Conservation (phyloP, 1,139 yeast species). For the Pichia terricola region DNA sequence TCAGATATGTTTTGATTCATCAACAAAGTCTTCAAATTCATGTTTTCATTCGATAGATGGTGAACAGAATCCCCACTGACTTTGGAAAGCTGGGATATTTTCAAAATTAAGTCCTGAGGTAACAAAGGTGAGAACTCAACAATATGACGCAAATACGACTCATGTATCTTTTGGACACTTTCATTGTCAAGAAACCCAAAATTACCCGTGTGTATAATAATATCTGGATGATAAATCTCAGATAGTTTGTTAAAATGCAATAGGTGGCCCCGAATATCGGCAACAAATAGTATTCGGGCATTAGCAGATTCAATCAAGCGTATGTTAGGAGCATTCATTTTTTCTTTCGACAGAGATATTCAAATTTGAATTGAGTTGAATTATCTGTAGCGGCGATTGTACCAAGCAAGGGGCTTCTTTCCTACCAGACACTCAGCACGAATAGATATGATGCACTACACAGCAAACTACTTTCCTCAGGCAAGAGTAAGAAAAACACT, state of each 20-base stretch:
- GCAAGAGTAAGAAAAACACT: no score
- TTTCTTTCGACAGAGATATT: no score
- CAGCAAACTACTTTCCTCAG: no score
- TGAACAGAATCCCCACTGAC: conserved; percentile 33
- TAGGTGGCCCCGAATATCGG: conserved; percentile 47
- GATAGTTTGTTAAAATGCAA: conserved; percentile 40
- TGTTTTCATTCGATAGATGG: conserved; percentile 26
- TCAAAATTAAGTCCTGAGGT: conserved; percentile 35
- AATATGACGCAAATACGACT: conserved; percentile 49
- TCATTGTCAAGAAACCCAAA: conserved; percentile 66
- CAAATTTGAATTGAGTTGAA: no score
- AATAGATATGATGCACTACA: no score
- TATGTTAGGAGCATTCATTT: no score
- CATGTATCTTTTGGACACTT: conserved; percentile 47
- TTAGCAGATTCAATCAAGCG: conserved; percentile 8
- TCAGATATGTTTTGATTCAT: conserved; percentile 41
- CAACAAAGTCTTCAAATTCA: conserved; percentile 31
- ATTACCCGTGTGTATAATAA: conserved; percentile 66
- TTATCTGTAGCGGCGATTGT: no score
- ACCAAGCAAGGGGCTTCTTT: no score
- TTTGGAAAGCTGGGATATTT: conserved; percentile 37
- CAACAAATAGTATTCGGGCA: conserved; percentile 36
- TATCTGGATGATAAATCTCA: conserved; percentile 33
- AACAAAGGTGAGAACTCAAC: conserved; percentile 60
- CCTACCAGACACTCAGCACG: no score